Base-by-base conservation (phyloP, 73 alveolate genomes). In the Effrenium voratum region DNA sequence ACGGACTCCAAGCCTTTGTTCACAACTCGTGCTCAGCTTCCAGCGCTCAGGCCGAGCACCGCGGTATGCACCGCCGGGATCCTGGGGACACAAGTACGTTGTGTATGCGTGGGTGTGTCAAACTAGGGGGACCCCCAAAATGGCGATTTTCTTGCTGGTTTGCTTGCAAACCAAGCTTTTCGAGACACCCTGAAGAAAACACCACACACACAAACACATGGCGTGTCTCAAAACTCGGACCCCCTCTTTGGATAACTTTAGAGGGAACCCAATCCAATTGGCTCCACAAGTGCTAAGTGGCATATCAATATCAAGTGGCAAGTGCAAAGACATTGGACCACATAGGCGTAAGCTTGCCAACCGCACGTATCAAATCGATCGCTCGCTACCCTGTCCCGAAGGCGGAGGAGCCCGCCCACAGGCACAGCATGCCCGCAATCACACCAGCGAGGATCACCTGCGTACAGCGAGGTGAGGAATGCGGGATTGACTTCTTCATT, bases 1-100 rank as follows among this genome's bases (percentile, higher is more conserved):
- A n/a, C n/a, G n/a, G 83, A 28, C 49, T 40, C 36, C 40, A 22
- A 60, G 34, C 16, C 40, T 38, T 60, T 8, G 34, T 8, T 6
- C 38, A 4, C 47, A 34, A 26, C 30, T 6, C 34, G 24, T 46
- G 81, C 81, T 32, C 30, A 55, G 76, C 52, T 22, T 40, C 34
- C 40, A 28, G 59, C 97, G 38, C 88, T 76, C 66, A 90, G 45
- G 16, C 97, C 97, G 55, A 90, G 52, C 52, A 90, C 97, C 12
- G 97, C 97, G 36, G 97, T 90, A 75, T 90, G 97, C 88, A 90
- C 97, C 0, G 97, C 88, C 22, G 97, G 97, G 36, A 90, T 90
- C 97, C 97, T 90, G 60, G 44, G 40, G 63, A 52, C 19, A 12
- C 19, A 19, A 19, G 63, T 52, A 52, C 26, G 63, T 52, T 12